Base-by-base conservation (phyloP, 2,329 filamentous ascomycete species). In the Fusarium oxysporum region DNA sequence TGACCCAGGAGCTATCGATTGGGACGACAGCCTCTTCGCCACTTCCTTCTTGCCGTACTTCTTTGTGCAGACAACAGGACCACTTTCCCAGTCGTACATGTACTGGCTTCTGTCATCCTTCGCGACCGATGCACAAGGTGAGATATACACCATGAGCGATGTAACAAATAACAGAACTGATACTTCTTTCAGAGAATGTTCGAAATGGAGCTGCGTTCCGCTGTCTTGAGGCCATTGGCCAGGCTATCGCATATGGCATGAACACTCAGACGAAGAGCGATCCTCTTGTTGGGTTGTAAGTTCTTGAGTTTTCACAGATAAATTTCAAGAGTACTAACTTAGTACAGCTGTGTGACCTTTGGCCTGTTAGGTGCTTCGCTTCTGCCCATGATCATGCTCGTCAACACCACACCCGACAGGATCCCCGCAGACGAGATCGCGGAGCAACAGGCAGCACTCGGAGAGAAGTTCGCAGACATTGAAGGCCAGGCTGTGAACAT, bases 321-420 rank as follows among this genome's bases (percentile, higher is more conserved):
- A 8, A 1, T 6, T n/a, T 7, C 0, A 21, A 5, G 1, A 23
- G 6, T 19, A 4, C 63, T 43, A 10, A 57, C 2, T 0, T 16
- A 4, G 0, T 21, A 0, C 4, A 67, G 47, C 11, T 68, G 47
- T 21, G 65, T 68, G 5, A 50, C 63, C 0, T 62, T 68, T 5
- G 47, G 38, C 2, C 11, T 68, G 0, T 28, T 68, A 5, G 64
- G 47, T 11, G 65, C 63, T n/a, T 54, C 63, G 2, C 41, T 68
- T 5, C 13, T 68, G 4, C 63, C 65, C 8, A 67, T 67, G 62
- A 67, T 67, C 8, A 67, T 67, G 65, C 65, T 67, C 4, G 65
- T 67, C 9, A 67, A 67, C 14, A 61, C 21, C 3, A 67, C 65
- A 12, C 65, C 65, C 5, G 54, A 67, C 21, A 67, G 40, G 17